Conservation (phyloP, 2,329 filamentous ascomycete genomes). For the Xylariaceae sp. region DNA sequence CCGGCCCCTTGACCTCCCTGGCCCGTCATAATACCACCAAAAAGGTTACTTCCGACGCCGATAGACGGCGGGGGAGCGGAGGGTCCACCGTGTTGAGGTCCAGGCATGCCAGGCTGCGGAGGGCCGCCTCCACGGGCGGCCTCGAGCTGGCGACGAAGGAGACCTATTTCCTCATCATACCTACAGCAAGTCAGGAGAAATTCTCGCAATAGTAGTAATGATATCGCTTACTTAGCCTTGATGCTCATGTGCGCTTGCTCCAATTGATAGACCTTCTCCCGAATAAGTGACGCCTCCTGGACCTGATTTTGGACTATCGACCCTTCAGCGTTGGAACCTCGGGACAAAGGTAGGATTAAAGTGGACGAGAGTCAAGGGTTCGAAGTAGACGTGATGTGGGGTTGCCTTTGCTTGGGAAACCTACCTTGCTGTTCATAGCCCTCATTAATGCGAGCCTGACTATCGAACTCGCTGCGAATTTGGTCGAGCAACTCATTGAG, state of each 20-base stretch:
- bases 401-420: constrained; percentile 38
- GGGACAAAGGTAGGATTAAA: neutral
- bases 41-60: constrained; percentile 85
- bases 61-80: constrained; percentile 80
- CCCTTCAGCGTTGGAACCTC: constrained; percentile 23
- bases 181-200: constrained; percentile 42
- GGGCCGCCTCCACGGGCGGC: constrained; percentile 60
- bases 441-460: constrained; percentile 71
- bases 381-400: neutral
- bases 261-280: constrained; percentile 87
- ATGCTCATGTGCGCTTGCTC: constrained; percentile 84
- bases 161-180: constrained; percentile 86
- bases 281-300: constrained; percentile 89
- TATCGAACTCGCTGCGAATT: constrained; percentile 86
- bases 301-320: constrained; percentile 77
- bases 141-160: constrained; percentile 81
- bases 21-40: constrained; percentile 93
- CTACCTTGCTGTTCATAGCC: constrained; percentile 92
- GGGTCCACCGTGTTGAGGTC: constrained; percentile 69
- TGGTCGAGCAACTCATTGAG: constrained; percentile 89
- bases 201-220: neutral
- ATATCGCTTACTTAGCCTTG: constrained; percentile 75
- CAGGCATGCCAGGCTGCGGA: constrained; percentile 52
- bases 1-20: constrained; percentile 75
- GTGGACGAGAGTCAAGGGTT: neutral